Percentiles rank a stretch among this genome's conserved stretches.
Evolutionary conservation across 768 basidiomycete species (phyloP).

Genomic region (Cystobasidium tubakii): DNA sequence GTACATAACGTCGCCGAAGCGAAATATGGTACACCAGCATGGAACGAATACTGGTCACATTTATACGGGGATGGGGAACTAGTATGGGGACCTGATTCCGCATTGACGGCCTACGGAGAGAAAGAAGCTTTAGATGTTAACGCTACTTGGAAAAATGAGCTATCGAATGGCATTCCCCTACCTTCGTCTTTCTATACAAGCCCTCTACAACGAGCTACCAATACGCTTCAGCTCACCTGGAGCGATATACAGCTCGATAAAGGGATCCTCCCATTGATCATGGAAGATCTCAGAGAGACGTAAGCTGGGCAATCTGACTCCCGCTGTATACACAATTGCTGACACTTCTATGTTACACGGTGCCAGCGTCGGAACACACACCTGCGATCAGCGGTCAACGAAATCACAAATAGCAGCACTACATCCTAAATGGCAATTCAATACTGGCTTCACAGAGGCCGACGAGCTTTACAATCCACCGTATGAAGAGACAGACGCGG

Average conservation of each 20-base stretch:
- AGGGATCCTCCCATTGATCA: slow-evolving; percentile 36
- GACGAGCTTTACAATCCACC: slow-evolving; percentile 44
- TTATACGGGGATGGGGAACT: slow-evolving; percentile 44
- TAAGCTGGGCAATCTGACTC: background rate
- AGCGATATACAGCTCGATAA: slow-evolving; percentile 35
- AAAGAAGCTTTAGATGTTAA: slow-evolving; percentile 41
- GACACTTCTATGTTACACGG: background rate
- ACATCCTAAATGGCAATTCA: slow-evolving; percentile 44
- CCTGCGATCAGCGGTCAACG: slow-evolving; percentile 45
- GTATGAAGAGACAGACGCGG: slow-evolving; percentile 35
- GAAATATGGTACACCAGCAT: slow-evolving; percentile 41
- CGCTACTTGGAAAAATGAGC: slow-evolving; percentile 40
- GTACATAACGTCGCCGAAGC: slow-evolving; percentile 42
- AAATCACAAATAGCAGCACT: slow-evolving; percentile 37
- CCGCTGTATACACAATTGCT: background rate
- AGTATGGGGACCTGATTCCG: slow-evolving; percentile 47
- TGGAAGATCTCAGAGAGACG: slow-evolving; percentile 42
- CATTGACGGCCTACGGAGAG: slow-evolving; percentile 42
- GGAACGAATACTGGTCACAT: slow-evolving; percentile 46
- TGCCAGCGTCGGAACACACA: slow-evolving; percentile 44
- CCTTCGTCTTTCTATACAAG: slow-evolving; percentile 45
- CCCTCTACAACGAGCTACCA: slow-evolving; percentile 42
- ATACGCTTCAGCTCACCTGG: slow-evolving; percentile 47
- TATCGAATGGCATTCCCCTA: slow-evolving; percentile 40
- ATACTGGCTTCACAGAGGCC: slow-evolving; percentile 44